These are phyloP conservation scores for Epichloe amarillans DNA, from an alignment of 2,329 filamentous ascomycete species.

Conservation along the genomic window DNA sequence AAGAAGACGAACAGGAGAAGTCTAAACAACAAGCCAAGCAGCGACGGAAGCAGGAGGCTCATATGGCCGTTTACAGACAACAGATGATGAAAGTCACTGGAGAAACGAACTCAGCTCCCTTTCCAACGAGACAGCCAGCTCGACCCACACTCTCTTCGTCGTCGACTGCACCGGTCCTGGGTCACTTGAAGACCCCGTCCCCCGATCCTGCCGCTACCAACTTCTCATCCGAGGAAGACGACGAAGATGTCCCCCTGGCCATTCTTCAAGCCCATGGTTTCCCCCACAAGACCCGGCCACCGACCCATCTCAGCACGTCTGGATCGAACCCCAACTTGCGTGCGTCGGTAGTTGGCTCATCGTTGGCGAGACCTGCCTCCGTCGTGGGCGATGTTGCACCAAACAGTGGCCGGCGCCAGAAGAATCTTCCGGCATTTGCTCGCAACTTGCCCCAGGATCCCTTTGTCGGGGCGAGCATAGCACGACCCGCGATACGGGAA, in stretches of 20 bases:
- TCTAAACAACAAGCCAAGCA: slow-evolving; percentile 61
- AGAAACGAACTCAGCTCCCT: slow-evolving; percentile 34
- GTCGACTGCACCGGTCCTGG: slow-evolving; percentile 49
- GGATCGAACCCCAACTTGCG: slow-evolving; percentile 62
- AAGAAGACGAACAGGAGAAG: slow-evolving; percentile 70
- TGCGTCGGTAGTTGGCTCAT: slow-evolving; percentile 32
- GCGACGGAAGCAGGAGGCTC: slow-evolving; percentile 76
- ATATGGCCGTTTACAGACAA: slow-evolving; percentile 79
- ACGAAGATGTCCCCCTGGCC: slow-evolving; percentile 76
- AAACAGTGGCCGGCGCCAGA: slow-evolving; percentile 17
- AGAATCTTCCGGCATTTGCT: slow-evolving; percentile 65
- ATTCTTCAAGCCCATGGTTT: slow-evolving; percentile 85
- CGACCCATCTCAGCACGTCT: slow-evolving; percentile 49
- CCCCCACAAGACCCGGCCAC: slow-evolving; percentile 66
- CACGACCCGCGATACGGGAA: slow-evolving; percentile 60
- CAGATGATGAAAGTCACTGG: slow-evolving; percentile 96
- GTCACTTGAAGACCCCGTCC: slow-evolving; percentile 22
- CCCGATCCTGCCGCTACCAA: slow-evolving; percentile 29
- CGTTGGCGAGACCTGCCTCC: slow-evolving; percentile 40
- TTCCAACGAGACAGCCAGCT: slow-evolving; percentile 19
- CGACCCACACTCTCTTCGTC: slow-evolving; percentile 44
- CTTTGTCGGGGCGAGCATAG: slow-evolving; percentile 66
- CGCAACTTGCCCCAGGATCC: slow-evolving; percentile 72
- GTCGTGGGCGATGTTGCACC: slow-evolving; percentile 30
- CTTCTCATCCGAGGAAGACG: slow-evolving; percentile 69